Evolutionary conservation across 805 yeast genomes (phyloP).

Genomic region (Monosporozyma yasuniensis): DNA sequence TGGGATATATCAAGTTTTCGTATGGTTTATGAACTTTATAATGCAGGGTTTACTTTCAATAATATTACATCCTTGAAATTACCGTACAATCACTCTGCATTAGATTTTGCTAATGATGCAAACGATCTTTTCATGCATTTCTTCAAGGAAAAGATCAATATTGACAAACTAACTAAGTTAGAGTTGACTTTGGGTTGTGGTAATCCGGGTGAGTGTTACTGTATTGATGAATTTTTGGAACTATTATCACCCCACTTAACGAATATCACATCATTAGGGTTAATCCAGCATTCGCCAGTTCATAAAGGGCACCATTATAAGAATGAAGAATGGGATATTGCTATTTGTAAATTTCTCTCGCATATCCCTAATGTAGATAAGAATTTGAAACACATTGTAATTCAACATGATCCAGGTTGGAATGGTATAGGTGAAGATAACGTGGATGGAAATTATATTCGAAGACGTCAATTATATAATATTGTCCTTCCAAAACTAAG

Average conservation of each 20-base stretch:
- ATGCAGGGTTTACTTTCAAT: slow-evolving; percentile 6
- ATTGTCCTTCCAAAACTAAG: slow-evolving; percentile 39
- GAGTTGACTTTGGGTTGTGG: slow-evolving; percentile 47
- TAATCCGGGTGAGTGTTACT: slow-evolving; percentile 37
- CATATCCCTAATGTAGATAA: slow-evolving; percentile 26
- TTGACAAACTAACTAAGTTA: slow-evolving; percentile 30
- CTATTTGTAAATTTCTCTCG: slow-evolving; percentile 36
- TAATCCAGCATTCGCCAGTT: slow-evolving; percentile 29
- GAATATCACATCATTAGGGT: slow-evolving; percentile 18
- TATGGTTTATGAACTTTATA: slow-evolving; percentile 23
- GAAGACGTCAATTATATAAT: slow-evolving; percentile 47
- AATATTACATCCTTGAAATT: slow-evolving; percentile 32
- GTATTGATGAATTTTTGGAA: slow-evolving; percentile 37
- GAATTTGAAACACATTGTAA: slow-evolving; percentile 35
- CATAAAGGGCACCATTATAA: slow-evolving; percentile 36
- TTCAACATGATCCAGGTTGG: slow-evolving; percentile 51
- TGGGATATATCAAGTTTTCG: slow-evolving; percentile 32
- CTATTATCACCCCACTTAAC: slow-evolving; percentile 30
- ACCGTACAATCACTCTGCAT: slow-evolving; percentile 39
- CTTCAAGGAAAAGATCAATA: slow-evolving; percentile 27
- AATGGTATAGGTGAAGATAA: slow-evolving; percentile 55
- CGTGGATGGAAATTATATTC: slow-evolving; percentile 61
- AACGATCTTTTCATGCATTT: slow-evolving; percentile 22
- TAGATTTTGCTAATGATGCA: slow-evolving; percentile 32
- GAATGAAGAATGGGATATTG: slow-evolving; percentile 47